Conservation (phyloP, 228 moss, liverwort and hornwort genomes). For the Sphagnum magellanicum region DNA sequence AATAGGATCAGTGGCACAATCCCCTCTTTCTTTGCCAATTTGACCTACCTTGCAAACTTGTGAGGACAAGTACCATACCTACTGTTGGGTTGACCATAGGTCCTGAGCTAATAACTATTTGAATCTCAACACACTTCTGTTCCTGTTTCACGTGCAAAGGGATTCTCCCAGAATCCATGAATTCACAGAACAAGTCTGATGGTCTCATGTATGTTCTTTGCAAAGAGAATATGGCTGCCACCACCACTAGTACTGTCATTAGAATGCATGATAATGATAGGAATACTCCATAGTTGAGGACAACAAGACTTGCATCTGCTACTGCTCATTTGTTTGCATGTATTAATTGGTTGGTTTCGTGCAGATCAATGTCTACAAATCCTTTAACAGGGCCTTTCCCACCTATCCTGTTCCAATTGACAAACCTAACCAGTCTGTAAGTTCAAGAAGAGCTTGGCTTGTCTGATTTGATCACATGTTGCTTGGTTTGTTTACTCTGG, state of each 20-base stretch:
- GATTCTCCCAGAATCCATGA: too few relatives aligned
- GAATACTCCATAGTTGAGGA: too few relatives aligned
- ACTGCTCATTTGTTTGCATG: background rate
- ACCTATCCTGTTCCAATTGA: background rate
- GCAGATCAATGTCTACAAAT: slow-evolving; percentile 1
- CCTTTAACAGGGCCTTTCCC: background rate
- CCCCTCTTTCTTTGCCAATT: slow-evolving; percentile 2
- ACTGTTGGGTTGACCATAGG: too few relatives aligned
- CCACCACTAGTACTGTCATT: too few relatives aligned
- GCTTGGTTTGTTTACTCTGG: background rate
- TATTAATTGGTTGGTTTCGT: background rate
- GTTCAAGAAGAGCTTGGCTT: background rate
- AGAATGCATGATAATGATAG: too few relatives aligned
- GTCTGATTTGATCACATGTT: too few relatives aligned
- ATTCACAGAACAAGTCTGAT: too few relatives aligned
- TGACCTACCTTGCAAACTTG: slow-evolving; percentile 1
- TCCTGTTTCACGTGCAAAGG: too few relatives aligned
- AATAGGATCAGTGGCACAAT: background rate
- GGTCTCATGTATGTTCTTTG: too few relatives aligned
- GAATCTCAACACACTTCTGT: too few relatives aligned
- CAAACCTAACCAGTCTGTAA: slow-evolving; percentile 1
- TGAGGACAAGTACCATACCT: background rate
- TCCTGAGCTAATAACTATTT: too few relatives aligned
- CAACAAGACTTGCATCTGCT: background rate
- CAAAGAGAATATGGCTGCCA: too few relatives aligned